Evolutionary conservation across 192 early-diverging fungal genomes (phyloP), one percentile per base, ranked within the genome.

Genomic region (Thamnidium elegans): DNA sequence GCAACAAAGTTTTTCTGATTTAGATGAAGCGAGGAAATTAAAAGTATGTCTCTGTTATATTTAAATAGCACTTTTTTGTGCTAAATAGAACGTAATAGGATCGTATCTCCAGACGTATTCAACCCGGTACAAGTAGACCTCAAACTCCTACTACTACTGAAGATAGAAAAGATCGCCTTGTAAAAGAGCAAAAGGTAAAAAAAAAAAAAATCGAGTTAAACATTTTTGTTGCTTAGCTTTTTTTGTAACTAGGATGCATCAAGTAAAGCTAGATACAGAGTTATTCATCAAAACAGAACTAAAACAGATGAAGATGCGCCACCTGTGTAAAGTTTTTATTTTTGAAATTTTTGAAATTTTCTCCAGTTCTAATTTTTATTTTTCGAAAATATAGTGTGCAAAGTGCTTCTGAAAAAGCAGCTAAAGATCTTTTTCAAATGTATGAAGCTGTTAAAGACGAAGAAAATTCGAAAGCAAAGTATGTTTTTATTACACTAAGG

Each of bases 361-460:
- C 15, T 48, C 26, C 21, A n/a, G 30, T 59, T 15, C 44, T 45
- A 21, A 58, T 23, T 39, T 42, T 20, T 62, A 4, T 62, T 31
- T 53, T n/a, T 50, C 14, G 9, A n/a, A 26, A 26, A 3, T 26
- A 31, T 46, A 72, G 71, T 56, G 71, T 72, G 19, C 45, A 72
- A 31, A 72, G 71, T 50, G 59, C 71, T 36, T 46, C 59, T 6
- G 82, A 84, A 7, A 69, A 80, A 32, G 64, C 76, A 19, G 62
- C 69, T 0, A 46, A 68, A 19, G 76, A 78, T 8, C 55, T 79
- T 10, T 81, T 90, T 61, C 76, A 83, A 17, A 81, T 90, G 76
- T 86, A 81, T 39, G 89, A 90, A 48, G 89, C 87, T 7, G 74
- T 90, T 30, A 82, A 83, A 50, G 84, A 86, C 7, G 67, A 62